Evolutionary conservation across 208 protist species (phyloP).

Genomic region (Trypanosoma boissoni): DNA sequence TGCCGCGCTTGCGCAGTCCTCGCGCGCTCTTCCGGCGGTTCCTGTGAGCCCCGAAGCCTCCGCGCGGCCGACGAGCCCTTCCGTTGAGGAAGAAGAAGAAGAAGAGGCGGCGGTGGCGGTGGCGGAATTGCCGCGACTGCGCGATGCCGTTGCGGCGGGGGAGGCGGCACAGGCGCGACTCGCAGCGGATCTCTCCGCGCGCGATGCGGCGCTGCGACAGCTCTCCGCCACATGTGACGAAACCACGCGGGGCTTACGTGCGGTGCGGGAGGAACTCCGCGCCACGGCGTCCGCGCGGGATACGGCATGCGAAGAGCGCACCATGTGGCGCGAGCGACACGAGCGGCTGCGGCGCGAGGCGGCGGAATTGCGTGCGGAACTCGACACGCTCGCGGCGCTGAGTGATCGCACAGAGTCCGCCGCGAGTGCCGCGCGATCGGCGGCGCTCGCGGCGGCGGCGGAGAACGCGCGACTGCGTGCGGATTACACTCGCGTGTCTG

Average conservation of each 20-base stretch:
- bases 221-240: not conserved
- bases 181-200: conserved; percentile 22
- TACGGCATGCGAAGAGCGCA: too few relatives aligned
- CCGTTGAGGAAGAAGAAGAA: not conserved
- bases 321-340: conserved; percentile 24
- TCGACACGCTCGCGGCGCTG: conserved; percentile 16
- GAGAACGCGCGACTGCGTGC: conserved; percentile 24
- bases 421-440: conserved; percentile 5
- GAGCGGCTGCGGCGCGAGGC: conserved; percentile 23
- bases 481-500: conserved; percentile 1
- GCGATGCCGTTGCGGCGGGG: conserved; percentile 16
- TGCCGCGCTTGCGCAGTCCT: conserved; percentile 13
- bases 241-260: too few relatives aligned
- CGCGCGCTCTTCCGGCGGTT: too few relatives aligned
- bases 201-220: conserved; percentile 12
- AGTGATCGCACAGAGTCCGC: conserved; percentile 11
- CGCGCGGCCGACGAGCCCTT: not conserved
- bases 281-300: not conserved
- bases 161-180: conserved; percentile 30
- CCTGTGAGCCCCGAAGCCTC: not conserved
- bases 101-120: not conserved
- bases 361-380: conserved; percentile 9
- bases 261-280: conserved; percentile 6
- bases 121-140: conserved; percentile 10
- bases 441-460: not conserved